A percentile compares a stretch with the other conserved stretches of the same genome.
Conservation (phyloP, 306 rosid genomes). For the Betula pendula region DNA sequence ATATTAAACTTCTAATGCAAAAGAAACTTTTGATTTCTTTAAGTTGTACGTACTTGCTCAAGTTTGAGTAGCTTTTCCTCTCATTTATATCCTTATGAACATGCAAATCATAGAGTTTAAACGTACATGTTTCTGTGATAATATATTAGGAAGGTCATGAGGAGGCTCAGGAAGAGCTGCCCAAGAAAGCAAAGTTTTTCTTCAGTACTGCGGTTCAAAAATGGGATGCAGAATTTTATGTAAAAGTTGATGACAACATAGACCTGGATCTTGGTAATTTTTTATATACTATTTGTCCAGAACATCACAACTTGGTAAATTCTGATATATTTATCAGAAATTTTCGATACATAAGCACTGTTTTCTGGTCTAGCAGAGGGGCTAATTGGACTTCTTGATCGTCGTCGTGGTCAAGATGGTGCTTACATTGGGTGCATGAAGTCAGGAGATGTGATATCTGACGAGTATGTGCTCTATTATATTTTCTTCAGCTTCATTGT, state of each 20-base stretch:
- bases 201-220: conserved; percentile 89
- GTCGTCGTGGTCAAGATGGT: conserved; percentile 82
- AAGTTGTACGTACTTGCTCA: background rate
- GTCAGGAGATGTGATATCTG: conserved; percentile 92
- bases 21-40: background rate
- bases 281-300: conserved; percentile 10
- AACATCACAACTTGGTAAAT: conserved; percentile 16
- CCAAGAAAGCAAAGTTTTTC: conserved; percentile 87
- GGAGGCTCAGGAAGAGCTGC: conserved; percentile 95
- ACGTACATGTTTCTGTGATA: conserved; percentile 22
- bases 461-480: conserved; percentile 58
- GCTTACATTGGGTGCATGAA: conserved; percentile 98
- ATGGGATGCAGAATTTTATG: conserved; percentile 97
- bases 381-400: conserved; percentile 85
- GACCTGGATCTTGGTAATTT: conserved; percentile 82
- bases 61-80: conserved; percentile 25
- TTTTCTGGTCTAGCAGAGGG: conserved; percentile 64
- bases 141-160: conserved; percentile 88
- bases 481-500: conserved; percentile 28
- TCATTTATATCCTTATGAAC: conserved; percentile 10
- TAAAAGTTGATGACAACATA: conserved; percentile 85
- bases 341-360: conserved; percentile 24
- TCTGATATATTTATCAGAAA: conserved; percentile 2
- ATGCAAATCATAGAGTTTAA: conserved; percentile 25
- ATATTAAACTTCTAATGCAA: background rate